Percentiles rank a stretch among this genome's conserved stretches.
Conservation (phyloP, 2,329 filamentous ascomycete species). For the Paraphoma sp. region DNA sequence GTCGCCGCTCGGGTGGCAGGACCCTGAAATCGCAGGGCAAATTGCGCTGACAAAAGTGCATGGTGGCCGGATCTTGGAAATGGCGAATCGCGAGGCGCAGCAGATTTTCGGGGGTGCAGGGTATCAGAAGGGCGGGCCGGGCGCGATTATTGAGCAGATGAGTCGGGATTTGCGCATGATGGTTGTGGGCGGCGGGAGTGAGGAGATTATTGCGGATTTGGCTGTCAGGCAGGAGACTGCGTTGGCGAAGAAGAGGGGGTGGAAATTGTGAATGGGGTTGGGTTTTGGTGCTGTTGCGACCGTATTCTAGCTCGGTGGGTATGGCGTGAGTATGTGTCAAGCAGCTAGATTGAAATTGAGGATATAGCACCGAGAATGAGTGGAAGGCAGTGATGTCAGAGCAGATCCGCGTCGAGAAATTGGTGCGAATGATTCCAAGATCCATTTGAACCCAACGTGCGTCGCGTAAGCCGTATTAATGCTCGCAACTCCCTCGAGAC, state of each 20-base stretch:
- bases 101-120: constrained; percentile 63
- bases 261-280: constrained; percentile 55
- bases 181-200: constrained; percentile 61
- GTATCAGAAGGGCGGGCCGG: constrained; percentile 58
- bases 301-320: too few relatives aligned
- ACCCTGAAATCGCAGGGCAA: constrained; percentile 47
- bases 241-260: constrained; percentile 50
- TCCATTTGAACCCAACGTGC: too few relatives aligned
- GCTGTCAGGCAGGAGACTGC: constrained; percentile 58
- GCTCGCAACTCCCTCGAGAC: too few relatives aligned
- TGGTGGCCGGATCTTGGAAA: constrained; percentile 58
- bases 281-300: too few relatives aligned
- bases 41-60: constrained; percentile 57
- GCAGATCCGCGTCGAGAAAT: too few relatives aligned
- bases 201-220: constrained; percentile 62
- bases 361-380: too few relatives aligned
- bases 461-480: too few relatives aligned
- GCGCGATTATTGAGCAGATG: constrained; percentile 60
- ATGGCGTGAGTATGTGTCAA: too few relatives aligned
- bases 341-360: too few relatives aligned
- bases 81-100: constrained; percentile 60
- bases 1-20: constrained; percentile 50
- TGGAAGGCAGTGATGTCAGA: too few relatives aligned
- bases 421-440: too few relatives aligned
- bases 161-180: constrained; percentile 61